phyloP scores from a whole-genome alignment of 139 green algal genomes.

The Desmodesmus armatus region DNA sequence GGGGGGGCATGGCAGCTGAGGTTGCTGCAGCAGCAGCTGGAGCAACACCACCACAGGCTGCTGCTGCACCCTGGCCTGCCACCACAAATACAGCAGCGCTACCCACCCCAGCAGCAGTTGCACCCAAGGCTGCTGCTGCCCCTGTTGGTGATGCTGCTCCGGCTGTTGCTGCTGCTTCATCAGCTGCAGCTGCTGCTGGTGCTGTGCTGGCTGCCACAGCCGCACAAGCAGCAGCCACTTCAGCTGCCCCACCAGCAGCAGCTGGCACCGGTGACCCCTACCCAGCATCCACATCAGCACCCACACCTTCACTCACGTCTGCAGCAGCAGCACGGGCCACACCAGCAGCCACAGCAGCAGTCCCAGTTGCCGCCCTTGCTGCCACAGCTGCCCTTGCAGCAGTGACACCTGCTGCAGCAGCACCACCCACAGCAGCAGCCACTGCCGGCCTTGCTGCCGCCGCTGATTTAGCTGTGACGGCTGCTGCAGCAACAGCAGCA shows the following conservation, averaged over 20 bases:
- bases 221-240: background rate
- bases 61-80: no score
- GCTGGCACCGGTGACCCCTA: slow-evolving; percentile 55
- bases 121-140: background rate
- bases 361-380: background rate
- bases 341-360: background rate
- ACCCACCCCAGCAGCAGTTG: background rate
- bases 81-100: no score
- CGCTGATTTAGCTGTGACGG: no score
- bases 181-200: no score
- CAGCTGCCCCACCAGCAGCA: background rate
- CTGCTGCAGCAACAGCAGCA: no score
- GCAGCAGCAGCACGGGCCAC: slow-evolving; percentile 62
- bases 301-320: slow-evolving; percentile 36
- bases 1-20: no score
- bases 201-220: background rate
- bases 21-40: no score
- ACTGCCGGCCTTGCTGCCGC: no score
- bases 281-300: slow-evolving; percentile 76
- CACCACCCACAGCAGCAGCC: background rate
- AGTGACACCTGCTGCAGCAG: no score
- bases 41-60: no score
- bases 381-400: background rate
- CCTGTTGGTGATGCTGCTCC: background rate
- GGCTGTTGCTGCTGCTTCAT: no score